Evolutionary conservation across 768 basidiomycete species (phyloP).

Genomic region (Naganishia vaughanmartiniae): DNA sequence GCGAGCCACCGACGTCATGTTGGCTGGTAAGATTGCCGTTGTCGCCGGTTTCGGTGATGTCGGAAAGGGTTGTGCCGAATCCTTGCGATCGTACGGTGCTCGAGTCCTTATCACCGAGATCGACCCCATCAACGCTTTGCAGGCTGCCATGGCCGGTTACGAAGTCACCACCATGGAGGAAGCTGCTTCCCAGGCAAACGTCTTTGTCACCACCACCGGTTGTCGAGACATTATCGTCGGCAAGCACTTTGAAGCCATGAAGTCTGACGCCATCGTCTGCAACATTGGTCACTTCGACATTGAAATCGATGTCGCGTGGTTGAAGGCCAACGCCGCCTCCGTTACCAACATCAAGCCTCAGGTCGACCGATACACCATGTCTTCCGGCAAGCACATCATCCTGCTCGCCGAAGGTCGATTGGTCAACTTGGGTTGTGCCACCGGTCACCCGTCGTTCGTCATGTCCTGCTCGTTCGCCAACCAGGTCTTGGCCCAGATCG

Average conservation of each 20-base stretch:
- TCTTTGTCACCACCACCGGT: slow-evolving; percentile 98
- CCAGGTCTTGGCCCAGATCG: slow-evolving; percentile 97
- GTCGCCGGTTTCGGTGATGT: slow-evolving; percentile 99
- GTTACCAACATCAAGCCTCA: slow-evolving; percentile 94
- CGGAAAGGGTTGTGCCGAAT: slow-evolving; percentile 98
- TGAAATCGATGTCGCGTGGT: slow-evolving; percentile 92
- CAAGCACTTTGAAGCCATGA: slow-evolving; percentile 90
- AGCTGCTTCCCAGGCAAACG: slow-evolving; percentile 77
- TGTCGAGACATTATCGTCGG: slow-evolving; percentile 95
- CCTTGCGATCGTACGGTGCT: slow-evolving; percentile 92
- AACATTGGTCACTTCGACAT: slow-evolving; percentile 58
- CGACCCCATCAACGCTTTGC: slow-evolving; percentile 99
- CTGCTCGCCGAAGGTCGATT: slow-evolving; percentile 98
- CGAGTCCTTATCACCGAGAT: slow-evolving; percentile 96
- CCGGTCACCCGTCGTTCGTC: slow-evolving; percentile 97
- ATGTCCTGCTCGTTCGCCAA: slow-evolving; percentile 99
- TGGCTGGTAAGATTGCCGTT: slow-evolving; percentile 98
- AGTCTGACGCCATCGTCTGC: slow-evolving; percentile 96
- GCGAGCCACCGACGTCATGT: slow-evolving; percentile 99
- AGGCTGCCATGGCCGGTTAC: slow-evolving; percentile 97
- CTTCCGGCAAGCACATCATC: slow-evolving; percentile 87
- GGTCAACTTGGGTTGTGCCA: slow-evolving; percentile 97
- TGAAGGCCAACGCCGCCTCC: slow-evolving; percentile 84
- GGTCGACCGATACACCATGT: slow-evolving; percentile 95
- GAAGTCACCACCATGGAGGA: slow-evolving; percentile 99